Base-by-base conservation (phyloP, 768 basidiomycete genomes). In the Melanogaster broomeanus region DNA sequence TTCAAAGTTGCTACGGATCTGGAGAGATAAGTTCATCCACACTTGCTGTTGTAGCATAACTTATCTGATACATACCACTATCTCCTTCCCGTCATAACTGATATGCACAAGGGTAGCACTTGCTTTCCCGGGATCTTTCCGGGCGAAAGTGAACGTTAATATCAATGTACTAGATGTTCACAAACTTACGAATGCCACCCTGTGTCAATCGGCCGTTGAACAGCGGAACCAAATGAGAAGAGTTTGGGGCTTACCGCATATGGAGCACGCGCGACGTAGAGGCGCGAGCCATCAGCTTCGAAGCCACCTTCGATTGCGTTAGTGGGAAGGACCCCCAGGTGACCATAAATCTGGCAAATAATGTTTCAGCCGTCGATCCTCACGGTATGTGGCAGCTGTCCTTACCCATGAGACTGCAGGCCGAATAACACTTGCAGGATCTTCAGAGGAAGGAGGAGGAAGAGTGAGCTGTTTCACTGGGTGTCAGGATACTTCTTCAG, bases 1-100 rank as follows among this genome's bases (percentile, higher is more conserved):
- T 64, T 53, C 68, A 69, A 49, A 61, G 47, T 21, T 67, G 61
- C 27, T 74, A 66, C 41, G 66, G 56, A 48, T 21, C 48, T 49
- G 39, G 27, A 9, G 13, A 49, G 1, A 10, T 25, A 41, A 3
- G 19, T 28, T 6, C 21, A 41, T 19, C 18, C 15, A 22, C 15
- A 8, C 8, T 12, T 22, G 21, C 38, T 22, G n/a, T 3, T 4
- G 18, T 12, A 31, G 39, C 19, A 19, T 30, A 6, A 24, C 19
- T 6, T 19, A n/a, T 30, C 18, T 8, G 27, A 49, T 30, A 49
- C 25, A 19, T 18, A 49, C 48, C 12, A 8, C 11, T 6, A 49
- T 49, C 19, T 47, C 45, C 35, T 62, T 66, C 16, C 61, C 64
- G 19, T 59, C 19, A 12, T 40, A 21, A 15, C 55, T 45, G n/a